Evolutionary conservation across 148 eudicot species (phyloP), one percentile per base, ranked within the genome.

Genomic region (Mesembryanthemum crystallinum): DNA sequence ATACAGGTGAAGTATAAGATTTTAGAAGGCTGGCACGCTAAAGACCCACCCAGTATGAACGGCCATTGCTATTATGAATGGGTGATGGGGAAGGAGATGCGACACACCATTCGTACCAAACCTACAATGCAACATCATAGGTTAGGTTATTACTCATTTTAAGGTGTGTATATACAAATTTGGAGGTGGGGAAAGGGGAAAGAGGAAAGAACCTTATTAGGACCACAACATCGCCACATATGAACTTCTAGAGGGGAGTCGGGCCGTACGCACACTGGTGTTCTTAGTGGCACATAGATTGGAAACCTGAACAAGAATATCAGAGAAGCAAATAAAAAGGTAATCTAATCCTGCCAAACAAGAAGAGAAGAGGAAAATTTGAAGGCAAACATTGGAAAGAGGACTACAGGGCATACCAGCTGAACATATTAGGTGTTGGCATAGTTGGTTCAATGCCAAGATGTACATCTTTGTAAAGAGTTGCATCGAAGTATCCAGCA

Each of bases 41-140:
- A 21, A 95, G 91, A 65, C 98, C 98, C 45, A 92, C 98, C 98
- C 98, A 95, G 77, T 92, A 90, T 7, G 98, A 95, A 51, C 98
- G 94, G 7, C 98, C 98, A 71, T 88, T 90, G 72, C 81, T 78
- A 81, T 95, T 95, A 81, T 95, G 98, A 68, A 95, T 83, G 14
- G 98, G 90, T 57, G 91, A 83, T 37, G 91, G 45, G 8, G 77
- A 70, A 23, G 98, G 96, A 54, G 89, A 85, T 9, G 86, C 78
- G 33, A 92, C 89, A 75, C 87, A 88, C 98, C 98, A 95, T 75
- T 95, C 98, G 4, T 95, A 95, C 98, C 98, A 95, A 71, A 95
- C 98, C 97, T 94, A 82, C 72, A 64, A 35, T 37, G 45, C 61
- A 75, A 64, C 67, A 51, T 33, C 15, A 45, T 39, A 45, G 4